Conservation (phyloP, 768 basidiomycete species). For the Rhizopogon salebrosus region DNA sequence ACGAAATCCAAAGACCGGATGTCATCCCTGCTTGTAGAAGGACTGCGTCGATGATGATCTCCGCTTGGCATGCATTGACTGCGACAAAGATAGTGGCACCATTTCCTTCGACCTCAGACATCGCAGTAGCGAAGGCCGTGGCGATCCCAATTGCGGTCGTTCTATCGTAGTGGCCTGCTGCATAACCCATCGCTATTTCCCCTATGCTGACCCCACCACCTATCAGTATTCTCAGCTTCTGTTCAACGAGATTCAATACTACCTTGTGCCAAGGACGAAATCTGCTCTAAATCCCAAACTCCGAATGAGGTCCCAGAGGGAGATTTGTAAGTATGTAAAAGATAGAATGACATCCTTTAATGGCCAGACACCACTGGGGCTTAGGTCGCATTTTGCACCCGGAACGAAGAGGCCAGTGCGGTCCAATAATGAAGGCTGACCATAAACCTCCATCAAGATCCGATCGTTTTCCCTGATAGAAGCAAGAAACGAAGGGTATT, state of each 20-base stretch:
- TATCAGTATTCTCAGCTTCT: conserved; percentile 5
- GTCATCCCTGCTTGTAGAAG: conserved; percentile 20
- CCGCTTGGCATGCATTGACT: conserved; percentile 27
- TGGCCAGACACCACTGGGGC: conserved; percentile 25
- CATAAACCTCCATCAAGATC: conserved; percentile 23
- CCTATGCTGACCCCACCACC: conserved; percentile 18
- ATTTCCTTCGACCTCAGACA: conserved; percentile 29
- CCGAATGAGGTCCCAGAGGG: conserved; percentile 28
- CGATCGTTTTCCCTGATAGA: conserved; percentile 27
- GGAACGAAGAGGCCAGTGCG: conserved; percentile 29
- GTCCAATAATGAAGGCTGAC: conserved; percentile 26
- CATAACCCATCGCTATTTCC: conserved; percentile 34
- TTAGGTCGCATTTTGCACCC: conserved; percentile 16
- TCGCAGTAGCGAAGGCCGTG: conserved; percentile 30
- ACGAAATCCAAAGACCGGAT: conserved; percentile 28
- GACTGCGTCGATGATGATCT: conserved; percentile 28
- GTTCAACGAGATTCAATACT: neutral
- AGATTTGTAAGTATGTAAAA: conserved; percentile 28
- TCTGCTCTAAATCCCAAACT: conserved; percentile 28
- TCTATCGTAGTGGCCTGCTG: conserved; percentile 31
- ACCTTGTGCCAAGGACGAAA: conserved; percentile 30
- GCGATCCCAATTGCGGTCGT: conserved; percentile 31
- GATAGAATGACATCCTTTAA: conserved; percentile 29
- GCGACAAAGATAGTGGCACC: conserved; percentile 32
- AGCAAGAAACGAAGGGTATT: conserved; percentile 25